phyloP scores from a whole-genome alignment of 2,329 filamentous ascomycete genomes.

The Sporothrix euskadiensis region DNA sequence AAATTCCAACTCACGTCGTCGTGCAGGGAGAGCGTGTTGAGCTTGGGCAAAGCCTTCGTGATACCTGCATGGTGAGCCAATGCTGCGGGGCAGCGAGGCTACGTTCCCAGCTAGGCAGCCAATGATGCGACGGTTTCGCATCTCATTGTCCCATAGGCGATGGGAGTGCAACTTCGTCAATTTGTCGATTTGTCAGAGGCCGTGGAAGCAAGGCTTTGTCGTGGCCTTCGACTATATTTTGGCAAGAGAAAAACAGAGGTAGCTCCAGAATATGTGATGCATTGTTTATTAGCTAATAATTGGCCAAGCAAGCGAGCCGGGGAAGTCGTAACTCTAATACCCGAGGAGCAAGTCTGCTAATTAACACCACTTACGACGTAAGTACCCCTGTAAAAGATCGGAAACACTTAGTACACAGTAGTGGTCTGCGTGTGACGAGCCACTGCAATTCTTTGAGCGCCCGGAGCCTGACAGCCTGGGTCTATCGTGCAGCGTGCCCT shows the following conservation, averaged over 20 bases:
- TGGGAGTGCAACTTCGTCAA: background rate
- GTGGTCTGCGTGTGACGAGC: too few relatives aligned
- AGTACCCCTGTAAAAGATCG: too few relatives aligned
- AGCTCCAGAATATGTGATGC: background rate
- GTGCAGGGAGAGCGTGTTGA: background rate
- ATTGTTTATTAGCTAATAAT: background rate
- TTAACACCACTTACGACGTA: background rate
- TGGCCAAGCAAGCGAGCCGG: background rate
- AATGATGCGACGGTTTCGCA: slow-evolving; percentile 28
- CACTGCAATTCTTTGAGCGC: background rate
- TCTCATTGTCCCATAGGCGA: slow-evolving; percentile 32
- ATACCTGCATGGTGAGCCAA: background rate
- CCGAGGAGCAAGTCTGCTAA: too few relatives aligned
- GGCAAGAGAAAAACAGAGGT: background rate
- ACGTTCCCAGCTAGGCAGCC: slow-evolving; percentile 24
- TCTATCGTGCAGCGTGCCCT: too few relatives aligned
- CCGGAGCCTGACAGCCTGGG: background rate
- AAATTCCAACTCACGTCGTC: background rate
- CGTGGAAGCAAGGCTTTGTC: background rate
- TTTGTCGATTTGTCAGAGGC: background rate
- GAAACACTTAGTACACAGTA: too few relatives aligned
- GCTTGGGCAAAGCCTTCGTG: background rate
- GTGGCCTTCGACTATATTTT: background rate
- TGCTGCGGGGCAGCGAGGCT: slow-evolving; percentile 4
- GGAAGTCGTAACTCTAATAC: too few relatives aligned